Evolutionary conservation across 176 grass and related monocot species (phyloP), one percentile per base, ranked within the genome.

Genomic region (Aegilops tauschii): DNA sequence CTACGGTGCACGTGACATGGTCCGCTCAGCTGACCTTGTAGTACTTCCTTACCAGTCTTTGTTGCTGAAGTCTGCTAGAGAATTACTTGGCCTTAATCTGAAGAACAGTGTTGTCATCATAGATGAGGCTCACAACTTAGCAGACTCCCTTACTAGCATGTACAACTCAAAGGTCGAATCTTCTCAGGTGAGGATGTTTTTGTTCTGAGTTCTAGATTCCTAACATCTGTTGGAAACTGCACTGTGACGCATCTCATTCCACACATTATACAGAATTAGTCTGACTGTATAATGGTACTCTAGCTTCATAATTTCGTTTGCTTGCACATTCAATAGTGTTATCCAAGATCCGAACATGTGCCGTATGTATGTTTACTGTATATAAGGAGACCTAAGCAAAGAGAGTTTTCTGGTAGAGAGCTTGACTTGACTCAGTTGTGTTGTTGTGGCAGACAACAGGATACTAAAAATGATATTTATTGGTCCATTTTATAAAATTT

Each of bases 41-140:
- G 87, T 98, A 78, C 96, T 98, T 89, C 93, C 93, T 31, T 98
- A 98, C 76, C 96, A 95, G 80, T 94, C 93, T 54, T 79, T 98
- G 27, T 69, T 98, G 78, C 71, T 92, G 79, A 95, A 91, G 77
- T 94, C 93, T 29, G 96, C 96, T 83, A 89, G 96, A 86, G 96
- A 98, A 71, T 95, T 92, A 28, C 88, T 98, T 90, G 92, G 93
- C 67, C 35, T 98, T 87, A 92, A 95, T 87, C 84, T 98, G 61
- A 95, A 91, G 84, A 89, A 93, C 44, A 95, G 86, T 88, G 79
- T 98, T 87, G 86, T 98, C 78, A 94, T 98, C 86, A 95, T 98
- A 87, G 96, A 98, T 79, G 96, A 98, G 79, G 92, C 96, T 69
- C 96, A 98, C 86, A 98, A 98, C 67, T 61, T 98, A 78, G 92